Base-by-base conservation (phyloP, 139 green algal genomes). In the Trebouxia sp. region DNA sequence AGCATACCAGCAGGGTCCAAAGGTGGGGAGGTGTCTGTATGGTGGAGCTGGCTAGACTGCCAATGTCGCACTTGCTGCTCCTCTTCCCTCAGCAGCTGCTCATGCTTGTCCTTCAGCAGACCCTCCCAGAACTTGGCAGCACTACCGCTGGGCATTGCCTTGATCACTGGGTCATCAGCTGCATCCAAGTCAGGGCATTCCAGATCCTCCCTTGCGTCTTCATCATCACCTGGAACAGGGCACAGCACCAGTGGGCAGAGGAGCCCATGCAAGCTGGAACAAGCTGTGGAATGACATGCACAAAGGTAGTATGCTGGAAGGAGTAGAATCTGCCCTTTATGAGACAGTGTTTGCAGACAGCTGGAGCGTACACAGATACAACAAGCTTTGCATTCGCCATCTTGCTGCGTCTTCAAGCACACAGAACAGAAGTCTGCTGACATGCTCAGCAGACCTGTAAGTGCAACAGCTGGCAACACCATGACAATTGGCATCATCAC, bases 51-150 rank as follows among this genome's bases (percentile, higher is more conserved):
- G 28, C 30, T 28, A n/a, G 58, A 11, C 30, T 41, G 58, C 58
- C 58, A 69, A 7, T 69, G 58, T 8, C 58, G 28, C 58, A 69
- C 58, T 69, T 69, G 58, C 28, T 69, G 58, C 39, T 85, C 87
- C 74, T 94, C 90, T 56, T 93, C 88, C 11, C 53, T 43, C 76
- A 85, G 79, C 82, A 93, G 85, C 42, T 56, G 75, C 69, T 92
- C 78, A 85, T 87, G 93, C 11, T 83, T 79, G 30, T 80, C 69
- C 11, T 82, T 78, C 75, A 95, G 85, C 88, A 95, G 86, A 14
- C 20, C 24, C 8, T 82, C 84, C 91, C 91, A 95, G 83, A 88
- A 92, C 28, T 78, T 41, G 5, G 88, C 84, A 26, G 81, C 67
- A 35, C 42, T 87, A 81, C n/a, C 24, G 65, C 37, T 78, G 58